Conservation (phyloP, 768 basidiomycete genomes). For the Collybiopsis luxurians region DNA sequence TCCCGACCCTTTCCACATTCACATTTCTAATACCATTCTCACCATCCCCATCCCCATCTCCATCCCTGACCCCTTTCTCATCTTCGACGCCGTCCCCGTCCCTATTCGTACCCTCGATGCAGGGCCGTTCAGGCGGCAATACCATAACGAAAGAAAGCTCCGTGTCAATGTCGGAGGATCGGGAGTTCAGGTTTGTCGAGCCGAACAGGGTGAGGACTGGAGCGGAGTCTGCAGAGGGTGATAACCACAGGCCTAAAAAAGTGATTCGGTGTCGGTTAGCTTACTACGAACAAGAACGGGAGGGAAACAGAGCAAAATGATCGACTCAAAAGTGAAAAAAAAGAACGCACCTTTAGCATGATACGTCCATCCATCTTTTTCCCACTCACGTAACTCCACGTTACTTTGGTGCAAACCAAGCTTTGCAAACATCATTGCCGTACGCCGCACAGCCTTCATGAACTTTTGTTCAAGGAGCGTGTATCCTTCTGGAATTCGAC, state of each 20-base stretch:
- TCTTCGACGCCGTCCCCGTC: background rate
- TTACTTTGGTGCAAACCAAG: conserved; percentile 33
- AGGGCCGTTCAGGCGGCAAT: conserved; percentile 7
- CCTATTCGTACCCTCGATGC: background rate
- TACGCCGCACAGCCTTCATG: conserved; percentile 57
- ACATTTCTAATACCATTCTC: too few species aligned
- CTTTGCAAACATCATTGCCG: conserved; percentile 38
- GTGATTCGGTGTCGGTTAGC: too few species aligned
- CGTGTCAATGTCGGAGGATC: conserved; percentile 87
- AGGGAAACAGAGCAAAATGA: background rate
- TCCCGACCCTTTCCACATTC: too few species aligned
- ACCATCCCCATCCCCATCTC: too few species aligned
- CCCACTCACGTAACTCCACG: conserved; percentile 85
- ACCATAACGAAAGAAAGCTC: conserved; percentile 88
- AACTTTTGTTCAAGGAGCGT: conserved; percentile 86
- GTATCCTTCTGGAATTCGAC: conserved; percentile 94
- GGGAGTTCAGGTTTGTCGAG: conserved; percentile 91
- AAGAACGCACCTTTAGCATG: conserved; percentile 87
- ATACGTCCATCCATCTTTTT: conserved; percentile 90
- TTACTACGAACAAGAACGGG: conserved; percentile 1
- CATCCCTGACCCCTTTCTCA: background rate
- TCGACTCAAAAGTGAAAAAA: background rate
- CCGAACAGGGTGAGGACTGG: conserved; percentile 86
- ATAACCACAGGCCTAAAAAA: conserved; percentile 80
- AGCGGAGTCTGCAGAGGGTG: conserved; percentile 44